phyloP scores from a whole-genome alignment of 768 basidiomycete genomes.

The Astraeus odoratus region DNA sequence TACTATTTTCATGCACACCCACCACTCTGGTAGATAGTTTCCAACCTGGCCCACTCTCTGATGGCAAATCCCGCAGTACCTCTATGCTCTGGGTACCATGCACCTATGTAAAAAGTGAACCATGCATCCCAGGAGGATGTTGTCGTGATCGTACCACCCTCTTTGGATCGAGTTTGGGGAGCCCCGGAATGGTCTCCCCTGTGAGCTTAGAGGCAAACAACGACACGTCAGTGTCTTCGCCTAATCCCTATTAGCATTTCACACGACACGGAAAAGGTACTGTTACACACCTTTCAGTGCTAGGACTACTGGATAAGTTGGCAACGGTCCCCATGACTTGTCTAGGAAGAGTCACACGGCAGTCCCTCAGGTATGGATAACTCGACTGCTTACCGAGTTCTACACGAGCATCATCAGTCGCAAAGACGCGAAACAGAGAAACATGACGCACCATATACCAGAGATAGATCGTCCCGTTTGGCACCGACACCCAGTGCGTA shows the following conservation, averaged over 20 bases:
- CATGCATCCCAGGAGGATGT: not conserved
- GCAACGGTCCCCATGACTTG: slow-evolving; percentile 66
- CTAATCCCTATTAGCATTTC: slow-evolving; percentile 16
- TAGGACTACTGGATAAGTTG: slow-evolving; percentile 82
- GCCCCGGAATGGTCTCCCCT: slow-evolving; percentile 44
- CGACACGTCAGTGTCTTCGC: slow-evolving; percentile 59
- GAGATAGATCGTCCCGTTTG: slow-evolving; percentile 60
- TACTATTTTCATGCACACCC: slow-evolving; percentile 79
- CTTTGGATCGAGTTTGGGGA: slow-evolving; percentile 67
- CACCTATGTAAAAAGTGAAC: slow-evolving; percentile 37
- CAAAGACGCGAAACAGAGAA: not conserved
- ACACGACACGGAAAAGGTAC: not conserved
- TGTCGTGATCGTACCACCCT: slow-evolving; percentile 44
- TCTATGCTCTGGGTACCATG: slow-evolving; percentile 79
- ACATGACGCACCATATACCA: slow-evolving; percentile 58
- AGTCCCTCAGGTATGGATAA: not conserved
- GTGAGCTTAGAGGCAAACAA: slow-evolving; percentile 48
- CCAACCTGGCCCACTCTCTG: slow-evolving; percentile 76
- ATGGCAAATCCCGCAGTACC: slow-evolving; percentile 70
- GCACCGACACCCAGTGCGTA: slow-evolving; percentile 82
- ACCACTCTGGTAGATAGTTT: slow-evolving; percentile 57
- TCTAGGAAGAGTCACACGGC: slow-evolving; percentile 30
- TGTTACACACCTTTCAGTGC: slow-evolving; percentile 51
- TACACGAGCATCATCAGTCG: slow-evolving; percentile 13
- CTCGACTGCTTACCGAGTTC: slow-evolving; percentile 41